Evolutionary conservation across 257 asterid species (phyloP).

Genomic region (Plantago elongata): DNA sequence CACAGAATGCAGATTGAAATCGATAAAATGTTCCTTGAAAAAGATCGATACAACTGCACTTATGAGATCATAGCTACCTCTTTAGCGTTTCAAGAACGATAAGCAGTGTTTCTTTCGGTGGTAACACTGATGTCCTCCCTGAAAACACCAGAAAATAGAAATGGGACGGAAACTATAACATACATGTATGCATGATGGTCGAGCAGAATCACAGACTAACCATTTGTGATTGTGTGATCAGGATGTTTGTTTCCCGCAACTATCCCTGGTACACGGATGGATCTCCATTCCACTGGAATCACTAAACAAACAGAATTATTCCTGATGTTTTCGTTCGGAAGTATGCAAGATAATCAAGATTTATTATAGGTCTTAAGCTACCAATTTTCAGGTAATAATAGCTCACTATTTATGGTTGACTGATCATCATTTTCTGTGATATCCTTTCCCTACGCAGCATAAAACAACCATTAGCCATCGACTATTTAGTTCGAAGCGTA

Average conservation of each 20-base stretch:
- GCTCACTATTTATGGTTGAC: conserved; percentile 31
- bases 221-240: background rate
- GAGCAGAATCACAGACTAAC: conserved; percentile 5
- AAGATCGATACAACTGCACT: background rate
- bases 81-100: conserved; percentile 70
- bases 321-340: background rate
- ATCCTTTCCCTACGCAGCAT: conserved; percentile 37
- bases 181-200: background rate
- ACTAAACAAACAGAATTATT: background rate
- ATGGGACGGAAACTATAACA: background rate
- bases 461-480: background rate
- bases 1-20: background rate
- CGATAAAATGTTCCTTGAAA: background rate
- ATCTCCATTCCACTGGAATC: conserved; percentile 10
- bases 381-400: background rate
- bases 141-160: background rate
- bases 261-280: background rate
- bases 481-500: no score
- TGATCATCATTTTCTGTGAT: conserved; percentile 20
- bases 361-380: background rate
- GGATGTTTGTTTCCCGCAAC: background rate
- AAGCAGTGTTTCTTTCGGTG: conserved; percentile 60
- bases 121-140: conserved; percentile 44
- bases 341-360: background rate
- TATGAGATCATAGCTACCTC: conserved; percentile 33